Percentiles rank a stretch among this genome's conserved stretches.
These are phyloP conservation scores for Lipomyces kockii DNA, from an alignment of 805 yeast genomes.

Conservation along the genomic window DNA sequence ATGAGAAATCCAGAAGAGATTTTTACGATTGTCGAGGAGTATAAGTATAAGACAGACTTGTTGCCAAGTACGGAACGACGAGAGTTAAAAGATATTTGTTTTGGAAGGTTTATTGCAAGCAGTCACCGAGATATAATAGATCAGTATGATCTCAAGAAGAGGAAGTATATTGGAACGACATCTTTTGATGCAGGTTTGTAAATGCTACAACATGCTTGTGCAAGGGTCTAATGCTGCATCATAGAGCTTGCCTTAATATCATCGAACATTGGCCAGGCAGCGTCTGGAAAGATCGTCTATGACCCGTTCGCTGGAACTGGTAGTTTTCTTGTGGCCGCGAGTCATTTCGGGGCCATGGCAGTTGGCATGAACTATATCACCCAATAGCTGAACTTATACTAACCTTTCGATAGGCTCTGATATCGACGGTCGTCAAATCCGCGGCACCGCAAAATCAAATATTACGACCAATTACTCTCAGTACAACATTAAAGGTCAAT, in stretches of 20 bases:
- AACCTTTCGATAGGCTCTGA: slow-evolving; percentile 75
- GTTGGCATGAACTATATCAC: slow-evolving; percentile 11
- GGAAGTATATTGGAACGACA: slow-evolving; percentile 93
- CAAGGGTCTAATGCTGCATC: not conserved
- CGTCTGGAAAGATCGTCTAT: slow-evolving; percentile 67
- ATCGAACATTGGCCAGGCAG: slow-evolving; percentile 82
- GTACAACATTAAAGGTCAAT: slow-evolving; percentile 61
- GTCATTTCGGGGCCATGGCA: slow-evolving; percentile 72
- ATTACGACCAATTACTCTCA: slow-evolving; percentile 73
- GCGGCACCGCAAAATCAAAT: slow-evolving; percentile 64
- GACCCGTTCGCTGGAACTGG: slow-evolving; percentile 99
- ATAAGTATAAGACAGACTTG: slow-evolving; percentile 54
- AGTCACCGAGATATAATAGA: slow-evolving; percentile 71
- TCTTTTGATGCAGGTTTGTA: slow-evolving; percentile 75
- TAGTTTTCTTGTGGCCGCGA: slow-evolving; percentile 86
- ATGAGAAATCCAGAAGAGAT: slow-evolving; percentile 76
- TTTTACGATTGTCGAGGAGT: slow-evolving; percentile 78
- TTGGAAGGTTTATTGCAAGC: slow-evolving; percentile 77
- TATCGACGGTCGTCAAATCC: slow-evolving; percentile 78
- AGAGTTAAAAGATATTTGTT: slow-evolving; percentile 63
- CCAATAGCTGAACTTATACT: not conserved
- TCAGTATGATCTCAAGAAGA: slow-evolving; percentile 74
- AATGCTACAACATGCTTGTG: not conserved
- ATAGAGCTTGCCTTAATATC: slow-evolving; percentile 79
- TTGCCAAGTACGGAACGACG: slow-evolving; percentile 45